Conservation (phyloP, 805 yeast genomes). For the Candida silvicultrix region DNA sequence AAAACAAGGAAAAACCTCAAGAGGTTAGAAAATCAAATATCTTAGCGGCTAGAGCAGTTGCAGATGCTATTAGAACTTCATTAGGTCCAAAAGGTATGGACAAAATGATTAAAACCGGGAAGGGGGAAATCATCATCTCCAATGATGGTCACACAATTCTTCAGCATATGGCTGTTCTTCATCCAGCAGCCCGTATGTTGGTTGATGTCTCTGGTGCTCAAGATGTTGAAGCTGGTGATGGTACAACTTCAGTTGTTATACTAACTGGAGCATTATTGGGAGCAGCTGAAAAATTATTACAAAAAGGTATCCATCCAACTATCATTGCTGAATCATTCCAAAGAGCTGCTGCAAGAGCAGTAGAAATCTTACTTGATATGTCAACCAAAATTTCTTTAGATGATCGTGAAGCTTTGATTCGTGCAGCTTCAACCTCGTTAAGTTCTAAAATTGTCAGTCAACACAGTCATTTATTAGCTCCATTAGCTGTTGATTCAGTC, state of each 20-base stretch:
- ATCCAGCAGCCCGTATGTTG: conserved; percentile 98
- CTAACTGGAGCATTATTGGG: conserved; percentile 90
- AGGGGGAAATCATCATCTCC: conserved; percentile 90
- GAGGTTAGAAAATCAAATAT: conserved; percentile 96
- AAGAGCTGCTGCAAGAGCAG: conserved; percentile 77
- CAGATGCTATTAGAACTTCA: conserved; percentile 90
- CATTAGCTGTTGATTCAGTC: conserved; percentile 91
- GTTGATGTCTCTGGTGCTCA: conserved; percentile 97
- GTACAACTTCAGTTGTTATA: conserved; percentile 96
- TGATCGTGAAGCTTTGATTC: conserved; percentile 77
- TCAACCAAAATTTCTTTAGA: conserved; percentile 69
- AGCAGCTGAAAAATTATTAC: conserved; percentile 88
- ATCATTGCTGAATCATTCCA: conserved; percentile 93
- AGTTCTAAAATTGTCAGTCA: conserved; percentile 95
- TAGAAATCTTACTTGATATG: conserved; percentile 79
- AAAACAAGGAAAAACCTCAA: conserved; percentile 94
- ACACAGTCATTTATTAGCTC: conserved; percentile 78
- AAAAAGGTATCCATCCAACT: conserved; percentile 93
- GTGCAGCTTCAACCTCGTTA: conserved; percentile 92
- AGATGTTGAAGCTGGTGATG: conserved; percentile 99
- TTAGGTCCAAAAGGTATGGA: conserved; percentile 99
- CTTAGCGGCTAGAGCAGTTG: conserved; percentile 98
- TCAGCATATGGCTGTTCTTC: conserved; percentile 96
- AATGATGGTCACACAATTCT: conserved; percentile 98
- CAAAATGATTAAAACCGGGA: conserved; percentile 93